Evolutionary conservation across 441 rosid genomes (phyloP), one percentile per base, ranked within the genome.

Genomic region (Mallotus repandus): DNA sequence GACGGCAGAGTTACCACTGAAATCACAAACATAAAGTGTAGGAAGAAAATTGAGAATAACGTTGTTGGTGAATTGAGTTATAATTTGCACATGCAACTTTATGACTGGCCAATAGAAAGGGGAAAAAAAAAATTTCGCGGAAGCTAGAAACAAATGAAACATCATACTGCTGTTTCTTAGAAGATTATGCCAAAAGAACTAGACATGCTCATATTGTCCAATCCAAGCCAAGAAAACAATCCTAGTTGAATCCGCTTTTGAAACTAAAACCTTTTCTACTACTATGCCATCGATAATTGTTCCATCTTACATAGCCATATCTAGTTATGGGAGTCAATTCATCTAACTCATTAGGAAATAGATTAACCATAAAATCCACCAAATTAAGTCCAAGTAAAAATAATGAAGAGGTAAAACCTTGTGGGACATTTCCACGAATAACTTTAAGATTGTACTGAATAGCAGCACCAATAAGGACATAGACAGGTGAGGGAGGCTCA

Each of bases 401-500:
- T 46, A 72, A 55, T 67, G 18, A 79, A 78, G 66, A 45, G 76
- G 71, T 69, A 74, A 73, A 81, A 95, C 99, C 97, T 95, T 88
- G 97, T 55, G 89, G 97, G 79, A 76, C 69, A 85, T 87, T 88
- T 79, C 87, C 96, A 62, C 89, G 95, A 76, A 93, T 82, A 83
- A 90, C 90, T 84, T 93, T 91, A 66, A 95, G 88, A 58, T 75
- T 84, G 75, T 91, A 95, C 11, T 73, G 82, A 76, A 95, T 76
- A 76, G 83, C 83, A 78, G 99, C 95, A 76, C 97, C 98, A 83
- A 90, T 81, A 62, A 95, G 91, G 74, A 93, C 88, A 73, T 84
- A 89, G 68, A 91, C 89, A 72, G 99, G 99, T 55, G 99, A 95
- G 25, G 93, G 93, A 73, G 98, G 98, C 76, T 87, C 92, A 35